These are phyloP conservation scores for Galeopsis tetrahit DNA, from an alignment of 257 asterid genomes.

Conservation along the genomic window DNA sequence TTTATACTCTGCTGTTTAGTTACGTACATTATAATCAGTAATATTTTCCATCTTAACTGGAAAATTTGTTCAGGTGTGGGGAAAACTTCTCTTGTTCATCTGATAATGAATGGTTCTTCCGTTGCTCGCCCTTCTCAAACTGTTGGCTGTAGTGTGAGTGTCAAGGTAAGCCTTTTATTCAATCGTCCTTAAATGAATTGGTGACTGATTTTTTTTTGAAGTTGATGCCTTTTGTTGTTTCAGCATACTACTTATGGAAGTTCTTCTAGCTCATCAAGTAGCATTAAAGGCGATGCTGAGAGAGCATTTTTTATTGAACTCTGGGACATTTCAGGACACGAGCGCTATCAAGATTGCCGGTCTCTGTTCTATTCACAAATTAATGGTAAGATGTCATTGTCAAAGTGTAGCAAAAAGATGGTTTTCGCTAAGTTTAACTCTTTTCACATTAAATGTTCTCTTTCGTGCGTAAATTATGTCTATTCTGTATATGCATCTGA, in stretches of 20 bases:
- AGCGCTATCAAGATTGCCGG: slow-evolving; percentile 90
- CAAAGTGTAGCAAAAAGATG: background rate
- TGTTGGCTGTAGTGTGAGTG: slow-evolving; percentile 80
- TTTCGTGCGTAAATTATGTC: background rate
- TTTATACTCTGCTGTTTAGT: background rate
- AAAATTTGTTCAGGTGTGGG: slow-evolving; percentile 71
- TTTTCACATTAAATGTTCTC: background rate
- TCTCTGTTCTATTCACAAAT: slow-evolving; percentile 93
- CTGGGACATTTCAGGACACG: slow-evolving; percentile 98
- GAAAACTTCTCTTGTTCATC: slow-evolving; percentile 92
- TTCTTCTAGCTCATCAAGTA: slow-evolving; percentile 77
- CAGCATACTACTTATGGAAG: slow-evolving; percentile 87
- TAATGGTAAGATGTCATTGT: slow-evolving; percentile 61
- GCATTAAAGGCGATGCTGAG: slow-evolving; percentile 63
- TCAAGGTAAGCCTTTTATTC: slow-evolving; percentile 58
- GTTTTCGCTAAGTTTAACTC: background rate
- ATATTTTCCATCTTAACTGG: slow-evolving; percentile 17
- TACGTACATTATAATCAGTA: background rate
- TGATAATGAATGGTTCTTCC: slow-evolving; percentile 85
- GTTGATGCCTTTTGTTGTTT: slow-evolving; percentile 26
- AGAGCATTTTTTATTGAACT: slow-evolving; percentile 90
- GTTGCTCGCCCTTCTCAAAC: slow-evolving; percentile 82
- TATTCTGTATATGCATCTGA: background rate
- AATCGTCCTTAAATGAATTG: slow-evolving; percentile 17
- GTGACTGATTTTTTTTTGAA: slow-evolving; percentile 25